Conservation (phyloP, 176 grass and related monocot genomes). For the Puya raimondii region DNA sequence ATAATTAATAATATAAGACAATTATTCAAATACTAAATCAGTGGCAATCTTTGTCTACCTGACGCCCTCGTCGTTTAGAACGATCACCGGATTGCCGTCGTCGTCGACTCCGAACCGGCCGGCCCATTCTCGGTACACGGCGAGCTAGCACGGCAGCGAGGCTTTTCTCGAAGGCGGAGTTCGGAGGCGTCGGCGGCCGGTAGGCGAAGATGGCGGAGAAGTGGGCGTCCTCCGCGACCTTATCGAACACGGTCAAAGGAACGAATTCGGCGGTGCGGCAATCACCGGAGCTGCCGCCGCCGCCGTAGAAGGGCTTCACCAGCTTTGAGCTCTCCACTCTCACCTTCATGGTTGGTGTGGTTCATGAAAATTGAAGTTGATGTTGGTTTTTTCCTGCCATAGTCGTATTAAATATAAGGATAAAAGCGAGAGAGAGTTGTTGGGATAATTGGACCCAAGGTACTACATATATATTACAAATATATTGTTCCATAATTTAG, state of each 20-base stretch:
- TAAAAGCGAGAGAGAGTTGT: no score
- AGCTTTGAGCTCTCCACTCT: slow-evolving; percentile 41
- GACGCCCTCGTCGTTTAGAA: slow-evolving; percentile 39
- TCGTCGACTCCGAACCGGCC: slow-evolving; percentile 18
- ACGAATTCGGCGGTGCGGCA: slow-evolving; percentile 9
- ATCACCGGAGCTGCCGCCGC: not conserved
- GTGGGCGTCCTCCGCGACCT: slow-evolving; percentile 31
- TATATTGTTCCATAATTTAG: no score
- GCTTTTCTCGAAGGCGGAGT: slow-evolving; percentile 26
- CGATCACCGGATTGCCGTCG: slow-evolving; percentile 12
- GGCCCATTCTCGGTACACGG: slow-evolving; percentile 30
- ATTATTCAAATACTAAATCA: no score
- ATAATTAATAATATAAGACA: no score
- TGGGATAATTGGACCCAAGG: no score
- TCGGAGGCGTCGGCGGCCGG: slow-evolving; percentile 34
- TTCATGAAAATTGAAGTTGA: no score
- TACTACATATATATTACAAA: no score
- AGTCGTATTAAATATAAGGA: no score
- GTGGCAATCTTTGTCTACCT: no score
- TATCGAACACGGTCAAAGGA: slow-evolving; percentile 51
- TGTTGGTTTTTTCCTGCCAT: no score
- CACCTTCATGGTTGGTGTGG: slow-evolving; percentile 39
- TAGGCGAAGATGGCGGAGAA: slow-evolving; percentile 60
- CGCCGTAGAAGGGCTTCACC: slow-evolving; percentile 37
- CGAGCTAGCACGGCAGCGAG: slow-evolving; percentile 31